Base-by-base conservation (phyloP, 2,329 filamentous ascomycete species). In the Zymoseptoria brevis region DNA sequence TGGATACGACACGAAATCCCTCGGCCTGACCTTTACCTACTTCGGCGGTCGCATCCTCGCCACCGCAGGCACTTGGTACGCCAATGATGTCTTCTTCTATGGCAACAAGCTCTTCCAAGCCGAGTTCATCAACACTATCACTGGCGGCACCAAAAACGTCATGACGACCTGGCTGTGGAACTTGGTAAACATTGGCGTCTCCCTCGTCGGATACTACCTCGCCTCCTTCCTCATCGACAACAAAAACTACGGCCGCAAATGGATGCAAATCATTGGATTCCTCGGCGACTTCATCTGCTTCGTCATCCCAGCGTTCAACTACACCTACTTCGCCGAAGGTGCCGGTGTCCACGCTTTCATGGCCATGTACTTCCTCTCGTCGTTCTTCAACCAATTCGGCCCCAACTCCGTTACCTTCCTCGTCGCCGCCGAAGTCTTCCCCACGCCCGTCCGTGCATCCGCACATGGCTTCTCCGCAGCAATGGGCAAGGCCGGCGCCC, bases 331-430 rank as follows among this genome's bases (percentile, higher is more conserved):
- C 80, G 90, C 83, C 19, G 80, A 80, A 54, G 77, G 81, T 0
- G 79, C 80, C 5, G 84, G 90, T 68, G 87, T 96, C 73, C 86
- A 90, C 71, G 80, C 82, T n/a, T 97, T 97, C 86, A 92, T 96
- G 79, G 86, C 92, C 72, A 96, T 97, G 90, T 96, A 96, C 82
- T 96, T 96, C 79, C 75, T 97, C 67, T 96, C 90, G 7, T 96
- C 90, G 22, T 97, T 97, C 81, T 97, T 97, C 86, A 96, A 96
- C 82, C 93, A 97, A 74, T 97, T 97, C 71, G 93, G 93, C 11
- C 93, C 93, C 75, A 97, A 97, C 82, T 87, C 86, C 53, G 91
- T 96, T 69, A 96, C 92, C 63, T 97, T 97, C 88, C 84, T 97
- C 66, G 89, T 96, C 41, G 93, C 93, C 50, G 93, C 90, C 50